Conservation (phyloP, 1,139 yeast genomes). For the Hemisphaericaspora xylanilytica region DNA sequence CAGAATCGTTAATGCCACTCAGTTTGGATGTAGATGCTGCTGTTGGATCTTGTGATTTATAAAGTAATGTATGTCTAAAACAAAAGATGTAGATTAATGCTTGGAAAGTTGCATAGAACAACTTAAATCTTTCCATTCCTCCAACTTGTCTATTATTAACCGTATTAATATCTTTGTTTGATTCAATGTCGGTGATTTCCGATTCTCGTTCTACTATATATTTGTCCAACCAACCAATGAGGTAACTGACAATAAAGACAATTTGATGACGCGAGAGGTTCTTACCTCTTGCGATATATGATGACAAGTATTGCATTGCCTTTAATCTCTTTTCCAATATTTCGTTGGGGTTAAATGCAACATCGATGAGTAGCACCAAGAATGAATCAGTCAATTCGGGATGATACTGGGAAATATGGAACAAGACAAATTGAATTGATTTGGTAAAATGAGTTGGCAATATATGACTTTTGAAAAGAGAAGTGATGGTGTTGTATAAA, state of each 20-base stretch:
- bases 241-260: constrained; percentile 71
- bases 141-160: constrained; percentile 29
- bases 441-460: constrained; percentile 92
- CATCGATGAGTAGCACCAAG: constrained; percentile 76
- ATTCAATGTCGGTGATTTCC: constrained; percentile 62
- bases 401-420: constrained; percentile 78
- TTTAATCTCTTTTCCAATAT: constrained; percentile 74
- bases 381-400: constrained; percentile 83
- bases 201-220: constrained; percentile 80
- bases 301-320: constrained; percentile 88
- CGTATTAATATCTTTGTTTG: constrained; percentile 8
- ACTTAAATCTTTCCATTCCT: constrained; percentile 76
- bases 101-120: constrained; percentile 92
- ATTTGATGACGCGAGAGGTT: constrained; percentile 69
- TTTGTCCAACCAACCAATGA: constrained; percentile 79
- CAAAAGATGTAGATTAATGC: constrained; percentile 89
- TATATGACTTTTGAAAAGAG: constrained; percentile 76
- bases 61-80: constrained; percentile 69
- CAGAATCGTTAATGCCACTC: constrained; percentile 23
- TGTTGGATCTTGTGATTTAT: constrained; percentile 22
- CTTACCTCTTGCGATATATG: constrained; percentile 87
- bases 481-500: constrained; percentile 71
- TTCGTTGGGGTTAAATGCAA: constrained; percentile 69
- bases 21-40: constrained; percentile 12
- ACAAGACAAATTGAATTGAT: constrained; percentile 81